These are phyloP conservation scores for Ascochyta pisi DNA, from an alignment of 2,329 filamentous ascomycete species.

Conservation along the genomic window DNA sequence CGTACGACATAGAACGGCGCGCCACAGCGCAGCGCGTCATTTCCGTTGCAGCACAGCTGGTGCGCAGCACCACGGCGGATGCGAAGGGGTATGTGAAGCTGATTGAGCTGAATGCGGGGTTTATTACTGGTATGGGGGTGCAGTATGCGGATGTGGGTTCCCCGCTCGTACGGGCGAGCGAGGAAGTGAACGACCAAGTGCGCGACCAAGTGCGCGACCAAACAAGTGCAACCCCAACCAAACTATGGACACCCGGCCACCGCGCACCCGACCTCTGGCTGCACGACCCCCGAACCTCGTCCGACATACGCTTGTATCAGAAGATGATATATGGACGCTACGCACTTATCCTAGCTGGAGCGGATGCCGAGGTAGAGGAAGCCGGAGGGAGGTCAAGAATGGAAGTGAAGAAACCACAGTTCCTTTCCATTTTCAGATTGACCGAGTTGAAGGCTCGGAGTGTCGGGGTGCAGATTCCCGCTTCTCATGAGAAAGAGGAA, in stretches of 20 bases:
- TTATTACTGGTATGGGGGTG: constrained; percentile 59
- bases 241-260: constrained; percentile 22
- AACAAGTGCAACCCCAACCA: too few relatives aligned
- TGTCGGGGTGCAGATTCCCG: background rate
- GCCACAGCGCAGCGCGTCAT: constrained; percentile 56
- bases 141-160: constrained; percentile 49
- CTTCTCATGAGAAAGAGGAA: too few relatives aligned
- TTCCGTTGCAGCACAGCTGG: constrained; percentile 56
- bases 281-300: background rate
- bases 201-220: too few relatives aligned
- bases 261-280: constrained; percentile 31
- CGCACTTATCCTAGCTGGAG: constrained; percentile 7
- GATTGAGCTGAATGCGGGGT: constrained; percentile 57
- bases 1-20: constrained; percentile 56
- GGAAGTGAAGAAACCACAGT: background rate
- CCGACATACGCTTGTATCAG: constrained; percentile 13
- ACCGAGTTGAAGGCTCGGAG: constrained; percentile 2
- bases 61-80: constrained; percentile 54
- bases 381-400: background rate
- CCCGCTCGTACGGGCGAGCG: constrained; percentile 44
- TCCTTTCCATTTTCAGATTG: constrained; percentile 5
- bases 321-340: constrained; percentile 19
- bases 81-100: constrained; percentile 57
- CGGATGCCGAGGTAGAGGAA: background rate
- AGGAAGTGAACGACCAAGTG: background rate